Percentiles rank a stretch among this genome's conserved stretches.
Evolutionary conservation across 176 grass and related monocot genomes (phyloP).

Genomic region (Zea mays): Zm-B73-REFERENCE-NAM-5.0 NC_050097.1:200479001-200479500

Average conservation of each 20-base stretch:
- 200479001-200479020: conserved; percentile 23
- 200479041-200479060: background rate
- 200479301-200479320: background rate
- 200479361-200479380: conserved; percentile 8
- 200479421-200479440: conserved; percentile 13
- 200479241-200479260: background rate
- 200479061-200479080: conserved; percentile 63
- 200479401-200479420: conserved; percentile 6
- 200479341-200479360: background rate
- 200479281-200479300: conserved; percentile 4
- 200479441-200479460: background rate
- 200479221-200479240: background rate
- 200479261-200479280: background rate
- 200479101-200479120: conserved; percentile 97
- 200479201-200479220: conserved; percentile 26
- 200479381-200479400: background rate
- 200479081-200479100: conserved; percentile 93
- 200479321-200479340: background rate
- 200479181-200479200: conserved; percentile 74
- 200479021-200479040: background rate
- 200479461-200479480: background rate
- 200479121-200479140: conserved; percentile 94
- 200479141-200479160: conserved; percentile 98
- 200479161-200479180: conserved; percentile 74
- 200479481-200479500: conserved; percentile 20